These are phyloP conservation scores for Trifolium repens DNA, from an alignment of 306 rosid genomes.

Conservation along the genomic window DNA sequence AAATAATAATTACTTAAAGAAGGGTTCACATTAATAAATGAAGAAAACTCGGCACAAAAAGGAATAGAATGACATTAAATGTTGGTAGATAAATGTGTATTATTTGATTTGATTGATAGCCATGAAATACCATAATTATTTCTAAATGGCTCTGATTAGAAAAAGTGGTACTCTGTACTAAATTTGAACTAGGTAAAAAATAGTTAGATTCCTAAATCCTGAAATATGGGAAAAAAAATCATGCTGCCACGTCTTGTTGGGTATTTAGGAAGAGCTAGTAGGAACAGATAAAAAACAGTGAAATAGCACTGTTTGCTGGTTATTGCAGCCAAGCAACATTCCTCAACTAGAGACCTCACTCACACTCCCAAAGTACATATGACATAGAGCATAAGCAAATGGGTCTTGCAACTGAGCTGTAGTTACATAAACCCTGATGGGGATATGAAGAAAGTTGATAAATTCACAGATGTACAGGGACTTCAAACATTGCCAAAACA, in stretches of 20 bases:
- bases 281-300: background rate
- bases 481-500: constrained; percentile 32
- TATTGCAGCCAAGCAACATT: background rate
- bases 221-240: constrained; percentile 5
- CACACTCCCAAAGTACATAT: background rate
- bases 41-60: background rate
- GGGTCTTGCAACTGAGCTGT: background rate
- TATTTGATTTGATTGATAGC: background rate
- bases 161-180: background rate
- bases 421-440: background rate
- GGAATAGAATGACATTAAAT: background rate
- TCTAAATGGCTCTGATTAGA: background rate
- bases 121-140: constrained; percentile 3
- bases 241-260: constrained; percentile 9
- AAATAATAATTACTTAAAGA: constrained; percentile 15
- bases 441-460: constrained; percentile 21
- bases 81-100: background rate
- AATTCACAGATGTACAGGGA: constrained; percentile 14
- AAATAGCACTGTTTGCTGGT: background rate
- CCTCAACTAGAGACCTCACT: background rate
- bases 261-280: constrained; percentile 23
- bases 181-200: background rate
- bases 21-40: background rate
- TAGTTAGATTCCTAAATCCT: background rate
- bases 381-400: background rate